These are phyloP conservation scores for Plasmodium berghei DNA, from an alignment of 169 alveolate species.

Conservation along the genomic window DNA sequence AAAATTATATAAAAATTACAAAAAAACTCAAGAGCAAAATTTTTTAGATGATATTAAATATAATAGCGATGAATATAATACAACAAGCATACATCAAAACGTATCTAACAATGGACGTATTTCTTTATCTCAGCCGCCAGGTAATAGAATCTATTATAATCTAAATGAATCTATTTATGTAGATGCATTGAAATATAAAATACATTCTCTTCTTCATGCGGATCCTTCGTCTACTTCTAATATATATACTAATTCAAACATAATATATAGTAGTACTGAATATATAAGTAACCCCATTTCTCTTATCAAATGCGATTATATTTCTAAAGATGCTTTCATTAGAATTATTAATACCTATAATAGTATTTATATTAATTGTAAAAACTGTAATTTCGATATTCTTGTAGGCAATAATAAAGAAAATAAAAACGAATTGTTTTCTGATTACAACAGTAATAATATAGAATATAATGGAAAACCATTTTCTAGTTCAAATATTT, in stretches of 20 bases:
- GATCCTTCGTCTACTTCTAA: too few species aligned
- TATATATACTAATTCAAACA: neutral
- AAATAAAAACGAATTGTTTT: constrained; percentile 39
- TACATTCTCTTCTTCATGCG: too few species aligned
- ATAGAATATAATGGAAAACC: constrained; percentile 15
- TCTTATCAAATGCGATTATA: too few species aligned
- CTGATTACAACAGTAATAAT: constrained; percentile 19
- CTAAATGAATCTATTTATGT: too few species aligned
- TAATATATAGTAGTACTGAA: neutral
- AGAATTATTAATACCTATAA: neutral
- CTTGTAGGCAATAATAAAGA: constrained; percentile 14
- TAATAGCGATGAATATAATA: constrained; percentile 4
- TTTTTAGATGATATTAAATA: constrained; percentile 26
- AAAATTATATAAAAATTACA: constrained; percentile 54
- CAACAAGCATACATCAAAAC: constrained; percentile 4
- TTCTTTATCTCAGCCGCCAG: neutral
- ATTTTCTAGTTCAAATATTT: neutral
- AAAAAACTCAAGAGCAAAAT: constrained; percentile 26
- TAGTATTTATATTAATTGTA: neutral
- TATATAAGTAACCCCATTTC: neutral
- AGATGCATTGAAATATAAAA: too few species aligned
- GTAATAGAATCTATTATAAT: neutral
- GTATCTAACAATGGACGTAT: neutral
- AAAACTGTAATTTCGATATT: neutral
- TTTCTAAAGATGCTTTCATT: neutral